A percentile compares a stretch with the other conserved stretches of the same genome.
Evolutionary conservation across 352 stramenopile genomes (phyloP).

Genomic region (Globisporangium lucens): DNA sequence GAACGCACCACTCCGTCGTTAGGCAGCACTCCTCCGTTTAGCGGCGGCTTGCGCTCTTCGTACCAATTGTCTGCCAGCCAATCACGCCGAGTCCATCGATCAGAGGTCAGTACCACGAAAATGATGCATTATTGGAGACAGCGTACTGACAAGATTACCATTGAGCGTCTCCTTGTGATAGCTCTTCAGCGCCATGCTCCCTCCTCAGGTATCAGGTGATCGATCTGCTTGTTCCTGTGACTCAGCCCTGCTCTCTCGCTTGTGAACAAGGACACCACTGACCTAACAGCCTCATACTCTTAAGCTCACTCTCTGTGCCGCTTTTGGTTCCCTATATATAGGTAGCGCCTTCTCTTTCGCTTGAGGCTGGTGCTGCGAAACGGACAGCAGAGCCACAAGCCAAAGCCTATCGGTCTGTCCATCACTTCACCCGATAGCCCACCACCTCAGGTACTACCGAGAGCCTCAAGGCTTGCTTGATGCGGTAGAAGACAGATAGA

Average conservation of each 20-base stretch:
- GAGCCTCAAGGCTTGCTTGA: neutral
- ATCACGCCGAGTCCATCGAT: neutral
- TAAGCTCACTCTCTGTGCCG: neutral
- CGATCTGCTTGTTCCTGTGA: slow-evolving; percentile 14
- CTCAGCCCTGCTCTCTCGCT: neutral
- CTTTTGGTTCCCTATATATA: slow-evolving; percentile 6
- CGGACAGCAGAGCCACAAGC: neutral
- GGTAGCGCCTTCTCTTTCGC: neutral
- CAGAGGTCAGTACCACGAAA: neutral
- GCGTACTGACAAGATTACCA: slow-evolving; percentile 21
- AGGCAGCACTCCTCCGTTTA: slow-evolving; percentile 71
- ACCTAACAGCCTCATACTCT: neutral
- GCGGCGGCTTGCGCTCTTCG: slow-evolving; percentile 57
- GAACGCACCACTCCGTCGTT: slow-evolving; percentile 46
- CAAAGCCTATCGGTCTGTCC: neutral
- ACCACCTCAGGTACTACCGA: neutral
- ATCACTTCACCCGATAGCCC: neutral
- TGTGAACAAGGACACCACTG: neutral
- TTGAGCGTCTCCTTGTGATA: slow-evolving; percentile 78
- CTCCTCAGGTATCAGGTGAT: neutral
- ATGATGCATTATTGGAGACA: neutral
- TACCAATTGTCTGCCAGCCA: slow-evolving; percentile 74
- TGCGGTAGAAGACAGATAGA: neutral
- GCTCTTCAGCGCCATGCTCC: slow-evolving; percentile 64
- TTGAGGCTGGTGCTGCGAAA: neutral